These are phyloP conservation scores for Phialophora verrucosa DNA, from an alignment of 2,329 filamentous ascomycete genomes.

Conservation along the genomic window DNA sequence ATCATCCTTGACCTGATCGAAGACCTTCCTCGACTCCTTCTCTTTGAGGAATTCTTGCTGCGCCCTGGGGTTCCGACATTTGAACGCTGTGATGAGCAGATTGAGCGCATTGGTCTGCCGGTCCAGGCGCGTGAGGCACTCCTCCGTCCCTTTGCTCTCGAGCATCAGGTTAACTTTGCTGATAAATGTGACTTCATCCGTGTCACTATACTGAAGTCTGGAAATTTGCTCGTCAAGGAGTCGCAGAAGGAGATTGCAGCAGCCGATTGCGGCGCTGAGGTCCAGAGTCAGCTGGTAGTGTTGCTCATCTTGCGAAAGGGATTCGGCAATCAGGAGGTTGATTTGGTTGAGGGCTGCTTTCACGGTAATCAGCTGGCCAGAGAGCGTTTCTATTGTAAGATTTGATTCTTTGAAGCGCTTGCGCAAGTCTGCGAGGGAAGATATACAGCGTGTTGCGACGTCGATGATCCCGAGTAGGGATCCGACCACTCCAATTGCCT, in stretches of 20 bases:
- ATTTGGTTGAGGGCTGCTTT: conserved; percentile 1
- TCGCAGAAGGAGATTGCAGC: conserved; percentile 4
- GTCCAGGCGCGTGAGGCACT: not conserved
- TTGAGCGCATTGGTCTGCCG: conserved; percentile 2
- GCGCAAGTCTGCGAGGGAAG: not conserved
- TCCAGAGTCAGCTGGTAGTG: conserved; percentile 3
- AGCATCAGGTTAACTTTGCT: conserved; percentile 5
- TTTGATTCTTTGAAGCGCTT: conserved; percentile 1
- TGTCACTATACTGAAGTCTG: not conserved
- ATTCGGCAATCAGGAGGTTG: not conserved
- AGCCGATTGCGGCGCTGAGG: not conserved
- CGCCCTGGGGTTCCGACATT: not conserved
- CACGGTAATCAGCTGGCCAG: not conserved
- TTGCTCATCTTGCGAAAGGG: not conserved
- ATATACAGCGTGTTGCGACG: conserved; percentile 1
- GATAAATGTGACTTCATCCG: not conserved
- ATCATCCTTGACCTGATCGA: conserved; percentile 5
- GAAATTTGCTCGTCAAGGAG: conserved; percentile 3
- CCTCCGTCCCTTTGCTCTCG: not conserved
- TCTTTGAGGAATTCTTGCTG: not conserved
- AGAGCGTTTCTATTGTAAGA: not conserved
- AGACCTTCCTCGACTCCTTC: not conserved
- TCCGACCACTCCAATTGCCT: not conserved
- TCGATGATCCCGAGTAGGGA: conserved; percentile 1
- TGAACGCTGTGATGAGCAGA: not conserved